Evolutionary conservation across 306 rosid genomes (phyloP), one percentile per base, ranked within the genome.

Genomic region (Leucaena leucocephala): DNA sequence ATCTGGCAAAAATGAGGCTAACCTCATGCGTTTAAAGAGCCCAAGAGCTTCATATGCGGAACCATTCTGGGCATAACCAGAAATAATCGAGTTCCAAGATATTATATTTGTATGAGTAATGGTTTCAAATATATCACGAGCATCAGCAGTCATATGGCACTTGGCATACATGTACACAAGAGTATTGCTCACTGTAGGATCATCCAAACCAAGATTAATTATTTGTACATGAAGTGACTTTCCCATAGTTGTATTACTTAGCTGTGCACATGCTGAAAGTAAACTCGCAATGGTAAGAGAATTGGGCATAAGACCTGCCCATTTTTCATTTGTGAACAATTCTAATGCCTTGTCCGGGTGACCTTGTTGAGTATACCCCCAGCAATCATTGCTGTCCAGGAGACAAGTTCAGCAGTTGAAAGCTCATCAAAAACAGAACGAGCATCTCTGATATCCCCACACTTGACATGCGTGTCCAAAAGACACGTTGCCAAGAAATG

Each of bases 341-440:
- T 83, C 78, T 76, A 93, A 73, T 0, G 94, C 93, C 78, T 85
- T 77, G 9, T 44, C 68, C 2, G 96, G 88, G 9, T 85, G 77
- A 75, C 90, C 93, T 49, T 82, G 74, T 65, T 89, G 94, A 57
- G 88, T 76, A 82, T 86, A 91, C 73, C 98, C 98, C 98, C 98
- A 14, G 85, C 94, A 71, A 91, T 89, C 96, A 93, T 89, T 3
- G 97, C 96, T 3, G 98, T 91, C 93, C 98, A 93, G 1, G 88
- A 91, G 79, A 93, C 91, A 77, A 87, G 81, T 73, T 91, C 92
- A 46, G 42, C 27, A 2, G 45, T 12, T 3, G 78, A 78, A 75
- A 87, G 67, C 22, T 87, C 97, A 40, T 89, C 89, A 71, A 86
- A 86, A 66, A 92, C 87, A 0, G 71, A 67, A 63, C 88, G 86